phyloP scores from a whole-genome alignment of 305 asterid genomes.

The Striga hermonthica region DNA sequence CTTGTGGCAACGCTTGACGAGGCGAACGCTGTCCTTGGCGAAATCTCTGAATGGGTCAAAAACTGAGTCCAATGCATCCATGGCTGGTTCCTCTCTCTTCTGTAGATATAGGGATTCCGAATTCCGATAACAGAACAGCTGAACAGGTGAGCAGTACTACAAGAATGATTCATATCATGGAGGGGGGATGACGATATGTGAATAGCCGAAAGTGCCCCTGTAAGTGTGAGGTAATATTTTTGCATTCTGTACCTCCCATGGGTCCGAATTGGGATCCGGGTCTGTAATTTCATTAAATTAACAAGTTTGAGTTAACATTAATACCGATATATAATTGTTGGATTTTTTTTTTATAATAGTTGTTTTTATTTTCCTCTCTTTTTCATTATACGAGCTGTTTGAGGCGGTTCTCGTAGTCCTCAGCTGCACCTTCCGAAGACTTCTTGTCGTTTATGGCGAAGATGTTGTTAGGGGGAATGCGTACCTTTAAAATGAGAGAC shows the following conservation, averaged over 20 bases:
- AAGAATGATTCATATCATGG: neutral
- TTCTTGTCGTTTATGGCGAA: conserved; percentile 46
- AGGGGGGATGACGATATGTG: neutral
- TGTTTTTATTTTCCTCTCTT: too few species aligned
- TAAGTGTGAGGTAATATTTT: too few species aligned
- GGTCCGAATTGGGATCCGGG: too few species aligned
- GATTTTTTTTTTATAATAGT: too few species aligned
- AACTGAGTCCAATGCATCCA: conserved; percentile 80
- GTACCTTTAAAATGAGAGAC: conserved; percentile 35
- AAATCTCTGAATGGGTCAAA: conserved; percentile 88
- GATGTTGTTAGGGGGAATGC: conserved; percentile 41
- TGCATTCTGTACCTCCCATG: too few species aligned
- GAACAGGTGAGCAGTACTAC: neutral
- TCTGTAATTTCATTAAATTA: too few species aligned
- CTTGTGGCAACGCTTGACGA: conserved; percentile 93
- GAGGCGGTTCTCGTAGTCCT: conserved; percentile 63
- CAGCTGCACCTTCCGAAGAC: conserved; percentile 65
- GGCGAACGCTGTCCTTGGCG: conserved; percentile 83
- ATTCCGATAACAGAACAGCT: neutral
- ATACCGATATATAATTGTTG: too few species aligned
- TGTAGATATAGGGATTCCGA: conserved; percentile 32
- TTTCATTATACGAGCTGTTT: conserved; percentile 51
- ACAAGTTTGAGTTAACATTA: too few species aligned
- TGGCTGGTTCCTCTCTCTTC: neutral
- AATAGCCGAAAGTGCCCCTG: neutral